phyloP scores from a whole-genome alignment of 2,329 filamentous ascomycete species.

The Colletotrichum tropicicola region DNA sequence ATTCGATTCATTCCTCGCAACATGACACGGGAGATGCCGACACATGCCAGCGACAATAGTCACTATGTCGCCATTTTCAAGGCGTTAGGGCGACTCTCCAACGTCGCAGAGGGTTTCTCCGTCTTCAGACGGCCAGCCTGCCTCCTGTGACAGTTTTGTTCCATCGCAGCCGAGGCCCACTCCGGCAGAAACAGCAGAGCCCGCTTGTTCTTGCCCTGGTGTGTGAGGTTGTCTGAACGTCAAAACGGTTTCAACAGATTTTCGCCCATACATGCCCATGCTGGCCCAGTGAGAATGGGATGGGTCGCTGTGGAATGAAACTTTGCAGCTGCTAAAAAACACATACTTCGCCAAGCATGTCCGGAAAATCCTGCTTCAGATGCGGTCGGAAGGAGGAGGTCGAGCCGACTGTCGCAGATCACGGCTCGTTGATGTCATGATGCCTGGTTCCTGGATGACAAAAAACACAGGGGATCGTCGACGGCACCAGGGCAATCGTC shows the following conservation, averaged over 20 bases:
- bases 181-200: constrained; percentile 16
- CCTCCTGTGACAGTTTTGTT: constrained; percentile 16
- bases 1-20: not conserved
- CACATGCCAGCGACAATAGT: not conserved
- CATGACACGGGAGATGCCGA: not conserved
- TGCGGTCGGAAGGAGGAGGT: not conserved
- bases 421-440: constrained; percentile 16
- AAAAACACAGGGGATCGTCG: not conserved
- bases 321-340: not conserved
- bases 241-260: constrained; percentile 26
- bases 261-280: not conserved
- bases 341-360: not conserved
- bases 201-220: constrained; percentile 20
- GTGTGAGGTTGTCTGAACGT: constrained; percentile 25
- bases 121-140: constrained; percentile 5
- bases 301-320: not conserved
- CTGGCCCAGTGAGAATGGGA: constrained; percentile 1
- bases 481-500: not conserved
- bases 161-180: constrained; percentile 19
- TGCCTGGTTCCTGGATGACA: not conserved
- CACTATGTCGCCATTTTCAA: not conserved
- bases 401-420: constrained; percentile 21
- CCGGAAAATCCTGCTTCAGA: constrained; percentile 22
- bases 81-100: not conserved
- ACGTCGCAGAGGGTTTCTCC: not conserved